These are phyloP conservation scores for Trametes meyenii DNA, from an alignment of 768 basidiomycete genomes.

Conservation along the genomic window DNA sequence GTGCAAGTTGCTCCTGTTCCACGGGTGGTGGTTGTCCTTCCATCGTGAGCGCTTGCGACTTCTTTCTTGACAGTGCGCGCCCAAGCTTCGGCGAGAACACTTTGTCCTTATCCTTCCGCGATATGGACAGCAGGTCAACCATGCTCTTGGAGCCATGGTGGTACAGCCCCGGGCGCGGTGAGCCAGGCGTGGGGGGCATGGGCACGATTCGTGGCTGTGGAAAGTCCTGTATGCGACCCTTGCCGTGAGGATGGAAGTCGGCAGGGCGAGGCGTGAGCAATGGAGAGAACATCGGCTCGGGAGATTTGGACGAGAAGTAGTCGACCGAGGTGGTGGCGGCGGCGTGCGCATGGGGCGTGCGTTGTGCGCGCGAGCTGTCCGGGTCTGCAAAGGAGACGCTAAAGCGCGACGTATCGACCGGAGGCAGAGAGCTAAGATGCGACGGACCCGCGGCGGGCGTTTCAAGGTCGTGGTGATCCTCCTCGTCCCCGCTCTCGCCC, in stretches of 20 bases:
- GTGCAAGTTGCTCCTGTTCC: neutral
- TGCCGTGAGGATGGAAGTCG: slow-evolving; percentile 20
- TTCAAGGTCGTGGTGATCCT: slow-evolving; percentile 37
- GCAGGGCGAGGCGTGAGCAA: slow-evolving; percentile 31
- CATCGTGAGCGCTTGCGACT: slow-evolving; percentile 3
- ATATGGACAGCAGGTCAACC: slow-evolving; percentile 49
- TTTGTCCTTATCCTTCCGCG: slow-evolving; percentile 27
- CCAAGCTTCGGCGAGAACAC: slow-evolving; percentile 23
- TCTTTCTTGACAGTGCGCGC: slow-evolving; percentile 5
- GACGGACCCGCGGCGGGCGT: slow-evolving; percentile 12
- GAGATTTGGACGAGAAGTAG: slow-evolving; percentile 35
- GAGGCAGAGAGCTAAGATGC: slow-evolving; percentile 19
- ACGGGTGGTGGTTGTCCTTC: slow-evolving; percentile 1
- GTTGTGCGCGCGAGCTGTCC: slow-evolving; percentile 21
- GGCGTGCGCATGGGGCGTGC: slow-evolving; percentile 14
- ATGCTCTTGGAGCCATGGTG: slow-evolving; percentile 66
- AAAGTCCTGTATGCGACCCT: neutral
- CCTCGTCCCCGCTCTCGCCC: slow-evolving; percentile 39
- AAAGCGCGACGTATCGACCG: slow-evolving; percentile 25
- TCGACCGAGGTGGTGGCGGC: slow-evolving; percentile 23
- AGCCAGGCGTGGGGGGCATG: slow-evolving; percentile 29
- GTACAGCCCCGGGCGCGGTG: slow-evolving; percentile 50
- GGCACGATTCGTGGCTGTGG: slow-evolving; percentile 27
- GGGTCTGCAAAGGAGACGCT: slow-evolving; percentile 27
- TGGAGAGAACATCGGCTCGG: slow-evolving; percentile 17